phyloP scores from a whole-genome alignment of 768 basidiomycete genomes.

The Boletellus emodensis region DNA sequence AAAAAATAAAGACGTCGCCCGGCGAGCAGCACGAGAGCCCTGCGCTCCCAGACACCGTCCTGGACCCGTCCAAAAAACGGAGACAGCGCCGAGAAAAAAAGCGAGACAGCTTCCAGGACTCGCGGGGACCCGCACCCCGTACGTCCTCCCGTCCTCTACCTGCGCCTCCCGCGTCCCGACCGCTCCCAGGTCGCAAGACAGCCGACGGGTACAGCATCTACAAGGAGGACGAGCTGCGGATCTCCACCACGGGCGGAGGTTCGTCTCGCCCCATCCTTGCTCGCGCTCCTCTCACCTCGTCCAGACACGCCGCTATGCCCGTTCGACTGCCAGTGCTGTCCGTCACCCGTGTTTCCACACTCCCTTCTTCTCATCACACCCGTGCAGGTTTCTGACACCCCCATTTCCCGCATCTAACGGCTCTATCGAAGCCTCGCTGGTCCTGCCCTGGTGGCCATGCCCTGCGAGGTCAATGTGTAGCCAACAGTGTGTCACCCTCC shows the following conservation, averaged over 20 bases:
- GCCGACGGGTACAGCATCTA: constrained; percentile 78
- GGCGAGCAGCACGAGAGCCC: not conserved
- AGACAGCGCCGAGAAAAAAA: constrained; percentile 29
- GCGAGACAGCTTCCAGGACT: constrained; percentile 56
- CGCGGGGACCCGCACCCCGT: constrained; percentile 71
- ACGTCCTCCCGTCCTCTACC: constrained; percentile 29
- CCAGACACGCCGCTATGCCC: constrained; percentile 81
- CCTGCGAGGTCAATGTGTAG: constrained; percentile 60
- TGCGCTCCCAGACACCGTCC: constrained; percentile 51
- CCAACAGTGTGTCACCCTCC: constrained; percentile 40
- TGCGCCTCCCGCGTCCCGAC: constrained; percentile 8
- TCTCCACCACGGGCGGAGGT: constrained; percentile 70
- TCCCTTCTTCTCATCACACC: not conserved
- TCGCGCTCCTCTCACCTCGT: constrained; percentile 21
- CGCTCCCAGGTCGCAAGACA: constrained; percentile 61
- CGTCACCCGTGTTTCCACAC: constrained; percentile 28
- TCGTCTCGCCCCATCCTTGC: constrained; percentile 17
- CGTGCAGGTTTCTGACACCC: constrained; percentile 26
- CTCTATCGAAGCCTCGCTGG: constrained; percentile 57
- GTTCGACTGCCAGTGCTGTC: constrained; percentile 88
- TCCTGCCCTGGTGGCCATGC: constrained; percentile 37
- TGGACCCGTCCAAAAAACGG: constrained; percentile 55
- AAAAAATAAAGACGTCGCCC: constrained; percentile 29
- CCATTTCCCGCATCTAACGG: constrained; percentile 21
- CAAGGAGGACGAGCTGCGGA: constrained; percentile 80